These are phyloP conservation scores for Purshia tridentata DNA, from an alignment of 306 rosid genomes.

Conservation along the genomic window DNA sequence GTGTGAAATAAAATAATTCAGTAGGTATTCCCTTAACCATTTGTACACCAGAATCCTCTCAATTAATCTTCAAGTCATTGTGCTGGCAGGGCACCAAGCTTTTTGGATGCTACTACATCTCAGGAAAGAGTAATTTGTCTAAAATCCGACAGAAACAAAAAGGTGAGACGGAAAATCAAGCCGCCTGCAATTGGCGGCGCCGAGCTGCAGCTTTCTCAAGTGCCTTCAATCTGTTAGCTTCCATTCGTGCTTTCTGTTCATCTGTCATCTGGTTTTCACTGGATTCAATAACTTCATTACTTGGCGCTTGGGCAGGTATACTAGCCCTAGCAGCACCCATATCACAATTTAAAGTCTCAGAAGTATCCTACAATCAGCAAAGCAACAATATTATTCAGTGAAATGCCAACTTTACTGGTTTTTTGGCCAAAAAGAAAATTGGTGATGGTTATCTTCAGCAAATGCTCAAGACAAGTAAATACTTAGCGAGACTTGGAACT, in stretches of 20 bases:
- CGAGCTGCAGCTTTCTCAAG: conserved; percentile 72
- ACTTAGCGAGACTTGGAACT: background rate
- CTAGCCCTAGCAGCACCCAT: background rate
- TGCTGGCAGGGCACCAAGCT: too few species aligned
- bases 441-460: background rate
- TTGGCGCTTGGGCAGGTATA: conserved; percentile 26
- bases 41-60: too few species aligned
- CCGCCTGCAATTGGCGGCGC: conserved; percentile 33
- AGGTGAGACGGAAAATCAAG: conserved; percentile 33
- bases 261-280: conserved; percentile 52
- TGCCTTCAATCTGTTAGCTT: conserved; percentile 89
- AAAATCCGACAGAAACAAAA: too few species aligned
- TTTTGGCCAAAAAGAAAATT: too few species aligned
- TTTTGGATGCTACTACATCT: too few species aligned
- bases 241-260: conserved; percentile 79
- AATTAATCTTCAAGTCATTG: too few species aligned
- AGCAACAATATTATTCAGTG: background rate
- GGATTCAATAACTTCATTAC: conserved; percentile 27
- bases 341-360: conserved; percentile 31
- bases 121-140: too few species aligned
- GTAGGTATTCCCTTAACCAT: too few species aligned
- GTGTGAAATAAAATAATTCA: too few species aligned
- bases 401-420: background rate
- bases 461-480: background rate
- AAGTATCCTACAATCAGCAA: conserved; percentile 46